Evolutionary conservation across 129 eudicot genomes (phyloP), one percentile per base, ranked within the genome.

Genomic region (Heracleum sosnowskyi): DNA sequence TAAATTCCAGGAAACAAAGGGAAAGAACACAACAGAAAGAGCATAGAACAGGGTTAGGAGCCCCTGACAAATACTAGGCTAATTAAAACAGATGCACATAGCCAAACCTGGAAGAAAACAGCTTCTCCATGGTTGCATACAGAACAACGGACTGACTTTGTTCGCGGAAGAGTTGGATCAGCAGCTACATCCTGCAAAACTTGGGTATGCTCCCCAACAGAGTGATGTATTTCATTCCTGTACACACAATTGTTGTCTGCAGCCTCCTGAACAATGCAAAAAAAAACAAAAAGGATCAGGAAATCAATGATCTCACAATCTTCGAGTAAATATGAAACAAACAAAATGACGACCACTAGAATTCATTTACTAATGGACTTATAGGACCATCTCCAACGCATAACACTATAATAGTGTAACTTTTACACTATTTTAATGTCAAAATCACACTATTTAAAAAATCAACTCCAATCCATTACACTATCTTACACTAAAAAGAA

Each of bases 141-240:
- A 77, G 99, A 75, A 83, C 99, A 95, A 11, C 89, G 88, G 71
- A 92, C 97, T 63, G 97, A 76, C 76, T 96, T 96, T 13, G 99
- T 96, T 22, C 97, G 91, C 0, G 99, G 99, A 77, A 96, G 92
- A 77, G 97, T 96, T 66, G 99, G 99, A 92, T 96, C 99, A 0
- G 97, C 97, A 78, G 99, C 95, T 73, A 96, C 99, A 85, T 96
- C 99, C 87, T 96, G 99, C 91, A 92, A 87, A 33, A 95, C 96
- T 83, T 95, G 99, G 73, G 99, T 95, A 70, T 91, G 84, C 79
- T 95, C 99, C 76, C 89, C 97, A 55, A 81, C 99, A 57, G 97
- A 76, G 84, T 92, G 97, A 57, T 90, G 92, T 76, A 96, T 84
- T 84, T 88, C 99, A 77, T 96, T 92, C 86, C 99, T 87, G 83